Evolutionary conservation across 2,329 filamentous ascomycete genomes (phyloP).

Genomic region (Teratosphaeria pseudoeucalypti): DNA sequence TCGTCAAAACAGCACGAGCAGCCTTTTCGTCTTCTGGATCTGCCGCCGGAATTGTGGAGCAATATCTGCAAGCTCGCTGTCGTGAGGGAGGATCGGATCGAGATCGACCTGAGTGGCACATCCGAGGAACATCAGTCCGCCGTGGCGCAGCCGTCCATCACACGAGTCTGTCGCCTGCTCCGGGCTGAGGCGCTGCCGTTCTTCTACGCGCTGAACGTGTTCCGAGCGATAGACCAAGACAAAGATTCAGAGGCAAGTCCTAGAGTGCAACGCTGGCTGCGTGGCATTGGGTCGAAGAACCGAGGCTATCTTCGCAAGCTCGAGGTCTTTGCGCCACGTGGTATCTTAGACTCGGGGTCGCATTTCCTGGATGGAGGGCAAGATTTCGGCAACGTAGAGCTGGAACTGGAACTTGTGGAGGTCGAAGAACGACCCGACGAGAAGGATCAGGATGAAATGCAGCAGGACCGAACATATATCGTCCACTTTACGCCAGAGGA

Average conservation of each 20-base stretch:
- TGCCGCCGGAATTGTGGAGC: neutral
- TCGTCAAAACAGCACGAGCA: neutral
- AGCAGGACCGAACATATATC: neutral
- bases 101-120: neutral
- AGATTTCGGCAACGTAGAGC: neutral
- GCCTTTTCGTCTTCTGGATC: neutral
- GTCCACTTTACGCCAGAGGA: neutral
- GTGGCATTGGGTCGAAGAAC: neutral
- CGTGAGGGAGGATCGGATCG: neutral
- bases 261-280: neutral
- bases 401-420: neutral
- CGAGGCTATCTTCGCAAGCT: neutral
- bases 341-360: neutral
- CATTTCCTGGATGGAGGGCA: neutral
- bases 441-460: too few relatives aligned
- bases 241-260: neutral
- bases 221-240: neutral
- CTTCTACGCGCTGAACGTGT: slow-evolving; percentile 1
- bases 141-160: neutral
- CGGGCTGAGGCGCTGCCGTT: neutral
- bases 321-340: neutral
- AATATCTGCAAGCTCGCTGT: neutral
- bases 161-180: neutral
- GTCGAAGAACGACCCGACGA: neutral
- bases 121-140: neutral